Conservation (phyloP, 1,139 yeast genomes). For the Suhomyces bribrorum region DNA sequence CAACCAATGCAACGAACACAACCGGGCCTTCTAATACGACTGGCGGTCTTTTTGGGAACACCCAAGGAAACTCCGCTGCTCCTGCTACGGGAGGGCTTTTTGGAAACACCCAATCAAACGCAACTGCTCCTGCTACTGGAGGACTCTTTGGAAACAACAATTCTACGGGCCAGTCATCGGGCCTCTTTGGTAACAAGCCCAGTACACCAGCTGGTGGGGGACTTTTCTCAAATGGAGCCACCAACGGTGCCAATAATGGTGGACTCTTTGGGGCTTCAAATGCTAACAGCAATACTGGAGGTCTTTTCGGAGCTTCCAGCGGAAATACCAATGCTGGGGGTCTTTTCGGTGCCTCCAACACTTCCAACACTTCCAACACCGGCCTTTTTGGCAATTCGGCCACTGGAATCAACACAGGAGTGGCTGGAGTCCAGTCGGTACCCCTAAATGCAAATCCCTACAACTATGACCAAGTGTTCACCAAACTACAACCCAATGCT, state of each 20-base stretch:
- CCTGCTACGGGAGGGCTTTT: slow-evolving; percentile 9
- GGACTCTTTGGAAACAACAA: slow-evolving; percentile 8
- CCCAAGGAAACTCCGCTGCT: too few species aligned
- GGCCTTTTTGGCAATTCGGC: slow-evolving; percentile 10
- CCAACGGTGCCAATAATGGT: slow-evolving; percentile 9
- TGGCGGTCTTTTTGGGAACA: slow-evolving; percentile 18
- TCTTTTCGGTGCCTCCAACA: slow-evolving; percentile 15
- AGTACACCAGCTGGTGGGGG: too few species aligned
- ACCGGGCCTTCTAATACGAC: too few species aligned
- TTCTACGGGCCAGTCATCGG: slow-evolving; percentile 3
- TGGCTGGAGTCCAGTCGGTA: not conserved
- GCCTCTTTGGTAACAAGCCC: slow-evolving; percentile 9
- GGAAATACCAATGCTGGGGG: slow-evolving; percentile 10
- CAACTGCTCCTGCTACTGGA: not conserved
- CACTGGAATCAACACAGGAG: not conserved
- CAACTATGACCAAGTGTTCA: slow-evolving; percentile 26
- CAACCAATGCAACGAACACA: too few species aligned
- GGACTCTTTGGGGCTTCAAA: slow-evolving; percentile 24
- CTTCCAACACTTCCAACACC: slow-evolving; percentile 2
- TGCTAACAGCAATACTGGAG: slow-evolving; percentile 10
- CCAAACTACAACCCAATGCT: slow-evolving; percentile 17
- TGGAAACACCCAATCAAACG: slow-evolving; percentile 1
- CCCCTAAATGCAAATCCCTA: slow-evolving; percentile 25
- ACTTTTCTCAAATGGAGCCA: too few species aligned
- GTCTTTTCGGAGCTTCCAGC: slow-evolving; percentile 14